phyloP scores from a whole-genome alignment of 73 alveolate species.

The Paramecium sonneborni region DNA sequence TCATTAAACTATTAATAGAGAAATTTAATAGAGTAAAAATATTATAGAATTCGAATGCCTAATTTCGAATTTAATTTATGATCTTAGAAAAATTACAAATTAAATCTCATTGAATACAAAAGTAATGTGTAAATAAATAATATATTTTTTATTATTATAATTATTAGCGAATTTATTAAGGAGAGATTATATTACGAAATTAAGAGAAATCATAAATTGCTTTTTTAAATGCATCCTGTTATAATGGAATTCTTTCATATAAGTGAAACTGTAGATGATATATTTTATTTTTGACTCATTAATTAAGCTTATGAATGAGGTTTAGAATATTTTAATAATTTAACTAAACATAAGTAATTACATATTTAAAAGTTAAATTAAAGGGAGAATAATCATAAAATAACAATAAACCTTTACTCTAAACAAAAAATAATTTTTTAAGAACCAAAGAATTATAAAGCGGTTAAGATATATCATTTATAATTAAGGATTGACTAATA shows the following conservation, averaged over 20 bases:
- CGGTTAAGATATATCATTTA: background rate
- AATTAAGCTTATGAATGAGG: background rate
- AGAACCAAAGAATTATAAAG: background rate
- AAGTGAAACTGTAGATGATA: background rate
- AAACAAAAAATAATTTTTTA: background rate
- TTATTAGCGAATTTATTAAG: background rate
- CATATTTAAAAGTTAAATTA: background rate
- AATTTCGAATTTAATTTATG: background rate
- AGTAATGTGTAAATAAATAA: background rate
- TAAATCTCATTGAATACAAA: background rate
- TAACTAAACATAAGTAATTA: background rate
- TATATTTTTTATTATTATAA: background rate
- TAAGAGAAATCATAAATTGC: background rate
- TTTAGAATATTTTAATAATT: constrained; percentile 7
- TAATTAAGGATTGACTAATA: background rate
- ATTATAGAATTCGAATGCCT: background rate
- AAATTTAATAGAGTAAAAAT: background rate
- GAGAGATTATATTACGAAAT: background rate
- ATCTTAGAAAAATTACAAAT: background rate
- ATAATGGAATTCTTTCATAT: background rate
- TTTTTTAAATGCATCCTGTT: background rate
- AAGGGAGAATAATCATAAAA: background rate
- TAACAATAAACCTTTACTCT: background rate
- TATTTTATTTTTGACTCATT: background rate
- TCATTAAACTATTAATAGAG: background rate